Evolutionary conservation across 352 stramenopile genomes (phyloP), one percentile per base, ranked within the genome.

Genomic region (Pythium pyrilobum): DNA sequence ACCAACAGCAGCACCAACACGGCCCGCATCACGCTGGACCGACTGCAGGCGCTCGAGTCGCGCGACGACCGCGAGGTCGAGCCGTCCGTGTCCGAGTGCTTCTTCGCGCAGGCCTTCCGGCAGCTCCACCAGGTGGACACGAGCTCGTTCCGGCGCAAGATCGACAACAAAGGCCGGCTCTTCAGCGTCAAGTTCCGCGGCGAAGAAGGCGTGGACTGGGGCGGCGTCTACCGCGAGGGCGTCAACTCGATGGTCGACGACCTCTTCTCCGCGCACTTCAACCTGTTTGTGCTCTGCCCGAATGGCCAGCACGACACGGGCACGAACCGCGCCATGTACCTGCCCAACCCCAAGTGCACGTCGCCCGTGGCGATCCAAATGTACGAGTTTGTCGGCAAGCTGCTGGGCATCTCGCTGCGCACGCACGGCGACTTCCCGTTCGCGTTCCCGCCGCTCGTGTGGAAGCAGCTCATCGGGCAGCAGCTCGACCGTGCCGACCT

Each of bases 81-180:
- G 40, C 85, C 85, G 11, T 94, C 82, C 0, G 77, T 92, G 12
- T 96, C 85, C 2, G 77, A 97, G 51, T 98, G 90, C 56, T 96
- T 97, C 48, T 98, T 98, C 44, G 90, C 87, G 0, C 93, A 98
- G 59, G 88, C 89, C 15, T 98, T 97, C 71, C 73, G 87, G 16
- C 85, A 97, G 60, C 62, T 98, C 36, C 66, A 92, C 42, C 61
- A 81, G 37, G 90, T 94, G 4, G 85, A 98, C 39, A 67, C 88
- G 1, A 77, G 71, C 15, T 47, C 96, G 18, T 83, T 98, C 25
- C 78, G 92, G 6, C 76, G 85, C 44, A 87, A 91, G 61, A 95
- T 95, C 27, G 85, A 95, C 69, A 95, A 81, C 65, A 94, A 94
- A 34, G 85, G 85, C 8, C 76, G 84, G 7, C 49, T 94, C 0